Evolutionary conservation across 78 protist genomes (phyloP), one percentile per base, ranked within the genome.

Genomic region (Emiliania huxleyi): DNA sequence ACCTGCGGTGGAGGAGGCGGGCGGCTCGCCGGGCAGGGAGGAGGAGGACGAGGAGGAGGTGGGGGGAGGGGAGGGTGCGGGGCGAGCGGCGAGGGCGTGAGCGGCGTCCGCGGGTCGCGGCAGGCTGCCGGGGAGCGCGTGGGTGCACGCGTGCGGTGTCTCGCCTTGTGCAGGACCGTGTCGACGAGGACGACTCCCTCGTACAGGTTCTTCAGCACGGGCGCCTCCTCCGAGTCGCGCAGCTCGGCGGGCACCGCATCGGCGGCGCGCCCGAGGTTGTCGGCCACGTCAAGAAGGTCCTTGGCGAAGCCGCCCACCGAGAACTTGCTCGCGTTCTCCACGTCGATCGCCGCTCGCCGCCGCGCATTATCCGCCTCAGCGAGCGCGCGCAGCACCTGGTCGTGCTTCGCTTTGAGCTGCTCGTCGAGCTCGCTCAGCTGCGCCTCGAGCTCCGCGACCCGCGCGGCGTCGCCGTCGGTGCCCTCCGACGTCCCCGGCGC

Each of bases 301-400:
- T 93, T 81, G n/a, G 95, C 95, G 37, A 94, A 94, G 19, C 0
- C 29, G 55, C 18, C 6, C 18, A 92, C n/a, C 6, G 89, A 87
- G 26, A 37, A 94, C 79, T 94, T 93, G 40, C 23, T 1, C 38
- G 96, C 93, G 52, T 52, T 75, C 55, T 87, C 96, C 49, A 94
- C 94, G 52, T 94, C 96, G 44, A 55, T 37, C 11, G 23, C 46
- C 3, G 95, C 94, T 37, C 93, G 93, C 37, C 43, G 2, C 11
- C 95, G 77, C 15, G 42, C 71, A 90, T 94, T 94, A 33, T 94
- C 95, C 38, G 90, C 73, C 22, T 94, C 96, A 1, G 96, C 96
- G 38, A 93, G 93, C 3, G 93, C 55, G 42, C 87, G 94, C 40
- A 93, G 85, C 38, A 81, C 23, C 89, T 81, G 89, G 48, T 81